Evolutionary conservation across 257 asterid genomes (phyloP), one percentile per base, ranked within the genome.

Genomic region (Hygrophila difformis): DNA sequence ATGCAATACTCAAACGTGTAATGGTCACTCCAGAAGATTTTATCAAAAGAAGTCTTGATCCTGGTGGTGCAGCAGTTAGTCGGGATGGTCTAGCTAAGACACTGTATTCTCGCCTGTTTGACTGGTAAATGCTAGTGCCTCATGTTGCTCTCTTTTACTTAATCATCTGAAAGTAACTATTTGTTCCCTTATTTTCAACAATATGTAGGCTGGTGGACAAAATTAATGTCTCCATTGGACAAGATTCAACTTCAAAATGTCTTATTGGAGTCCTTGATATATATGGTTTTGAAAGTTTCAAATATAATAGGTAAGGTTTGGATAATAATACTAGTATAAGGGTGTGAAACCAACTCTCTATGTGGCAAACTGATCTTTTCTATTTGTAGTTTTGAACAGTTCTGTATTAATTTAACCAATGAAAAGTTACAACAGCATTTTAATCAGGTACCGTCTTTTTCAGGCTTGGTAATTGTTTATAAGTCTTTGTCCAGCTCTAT

Each of bases 11-110:
- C 71, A 91, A 79, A 66, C 93, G 98, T 65, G 96, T 86, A 57
- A 82, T 89, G 98, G 92, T 85, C 64, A 85, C 96, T 44, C 98
- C 96, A 39, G 98, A 91, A 76, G 98, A 89, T 70, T 96, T 91
- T 67, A 91, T 85, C 59, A 91, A 85, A 69, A 82, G 92, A 78
- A 82, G 98, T 79, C 94, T 91, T 39, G 94, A 91, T 68, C 98
- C 94, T 42, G 74, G 66, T 51, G 92, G 86, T 36, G 98, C 98
- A 53, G 16, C 57, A 50, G 71, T 78, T 46, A 85, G 98, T 60
- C 78, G 98, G 63, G 98, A 91, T 62, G 96, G 96, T 12, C 70
- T 91, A 54, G 96, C 96, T 19, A 89, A 82, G 71, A 91, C 96
- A 0, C 15, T 70, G 53, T 91, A 85, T 64, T 89, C 98, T 51